A percentile compares a stretch with the other conserved stretches of the same genome.
Evolutionary conservation across 176 grass and related monocot genomes (phyloP).

Genomic region (Zea luxurians): DNA sequence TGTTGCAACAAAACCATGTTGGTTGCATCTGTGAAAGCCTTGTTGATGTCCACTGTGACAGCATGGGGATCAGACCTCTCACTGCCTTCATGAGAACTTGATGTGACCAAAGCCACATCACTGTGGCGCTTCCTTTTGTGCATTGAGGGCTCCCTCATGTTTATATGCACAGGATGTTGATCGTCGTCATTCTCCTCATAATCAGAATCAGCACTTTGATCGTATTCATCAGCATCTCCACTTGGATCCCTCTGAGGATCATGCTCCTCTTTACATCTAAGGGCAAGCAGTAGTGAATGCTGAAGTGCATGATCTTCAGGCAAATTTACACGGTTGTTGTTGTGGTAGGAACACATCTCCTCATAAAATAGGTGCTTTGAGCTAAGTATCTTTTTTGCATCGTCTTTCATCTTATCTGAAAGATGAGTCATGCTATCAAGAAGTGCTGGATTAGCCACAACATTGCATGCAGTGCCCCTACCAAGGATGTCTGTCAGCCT

Average conservation of each 20-base stretch:
- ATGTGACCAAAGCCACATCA: constrained; percentile 49
- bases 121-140: constrained; percentile 57
- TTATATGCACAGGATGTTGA: constrained; percentile 46
- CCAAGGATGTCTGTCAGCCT: constrained; percentile 92
- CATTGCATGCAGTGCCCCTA: constrained; percentile 69
- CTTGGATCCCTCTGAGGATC: constrained; percentile 39
- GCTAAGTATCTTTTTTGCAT: constrained; percentile 87
- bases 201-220: constrained; percentile 57
- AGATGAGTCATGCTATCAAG: constrained; percentile 76
- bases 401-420: constrained; percentile 87
- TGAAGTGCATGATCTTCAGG: constrained; percentile 82
- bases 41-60: constrained; percentile 64
- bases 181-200: constrained; percentile 64
- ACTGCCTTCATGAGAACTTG: constrained; percentile 42
- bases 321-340: constrained; percentile 74
- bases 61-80: constrained; percentile 32
- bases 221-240: constrained; percentile 58
- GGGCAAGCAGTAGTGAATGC: constrained; percentile 63
- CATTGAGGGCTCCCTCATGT: constrained; percentile 30
- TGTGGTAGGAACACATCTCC: constrained; percentile 99
- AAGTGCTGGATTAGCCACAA: constrained; percentile 72
- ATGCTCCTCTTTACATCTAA: constrained; percentile 72
- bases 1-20: constrained; percentile 38
- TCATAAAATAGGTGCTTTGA: constrained; percentile 95
- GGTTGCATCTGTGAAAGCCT: constrained; percentile 44